Evolutionary conservation across 805 yeast species (phyloP).

Genomic region (Blastobotrys terrestris): DNA sequence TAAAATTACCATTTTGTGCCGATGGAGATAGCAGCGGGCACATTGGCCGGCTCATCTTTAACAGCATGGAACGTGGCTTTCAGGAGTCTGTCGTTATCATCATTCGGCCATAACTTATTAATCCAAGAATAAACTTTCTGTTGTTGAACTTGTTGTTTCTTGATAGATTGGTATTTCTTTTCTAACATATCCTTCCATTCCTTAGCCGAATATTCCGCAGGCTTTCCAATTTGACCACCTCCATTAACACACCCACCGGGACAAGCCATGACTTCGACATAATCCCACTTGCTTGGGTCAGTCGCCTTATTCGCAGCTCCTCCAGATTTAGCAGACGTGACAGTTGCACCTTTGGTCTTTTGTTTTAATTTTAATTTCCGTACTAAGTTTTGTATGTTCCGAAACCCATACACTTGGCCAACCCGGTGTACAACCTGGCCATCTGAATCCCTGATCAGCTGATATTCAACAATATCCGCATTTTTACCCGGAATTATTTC

Average conservation of each 20-base stretch:
- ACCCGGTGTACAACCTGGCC: slow-evolving; percentile 45
- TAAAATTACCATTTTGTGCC: slow-evolving; percentile 18
- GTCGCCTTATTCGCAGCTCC: slow-evolving; percentile 32
- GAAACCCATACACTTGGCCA: slow-evolving; percentile 80
- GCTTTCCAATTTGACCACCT: slow-evolving; percentile 74
- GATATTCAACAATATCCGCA: slow-evolving; percentile 65
- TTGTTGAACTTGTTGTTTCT: slow-evolving; percentile 4
- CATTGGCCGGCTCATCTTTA: slow-evolving; percentile 5
- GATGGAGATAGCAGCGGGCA: slow-evolving; percentile 11
- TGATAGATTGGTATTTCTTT: slow-evolving; percentile 31
- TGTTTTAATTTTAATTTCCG: slow-evolving; percentile 55
- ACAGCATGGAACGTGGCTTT: slow-evolving; percentile 16
- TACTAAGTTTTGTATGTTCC: slow-evolving; percentile 90
- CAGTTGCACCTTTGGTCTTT: slow-evolving; percentile 16
- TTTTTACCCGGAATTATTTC: slow-evolving; percentile 55
- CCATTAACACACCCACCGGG: slow-evolving; percentile 98
- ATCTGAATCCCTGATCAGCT: slow-evolving; percentile 38
- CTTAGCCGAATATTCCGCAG: slow-evolving; percentile 24
- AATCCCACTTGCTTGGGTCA: slow-evolving; percentile 66
- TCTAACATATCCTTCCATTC: slow-evolving; percentile 31
- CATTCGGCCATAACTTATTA: slow-evolving; percentile 9
- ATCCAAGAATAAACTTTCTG: slow-evolving; percentile 8
- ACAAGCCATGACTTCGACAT: slow-evolving; percentile 96
- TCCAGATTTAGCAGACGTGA: slow-evolving; percentile 15
- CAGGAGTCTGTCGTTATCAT: slow-evolving; percentile 8